Base-by-base conservation (phyloP, 2,329 filamentous ascomycete genomes). In the Aureobasidium mangrovei region DNA sequence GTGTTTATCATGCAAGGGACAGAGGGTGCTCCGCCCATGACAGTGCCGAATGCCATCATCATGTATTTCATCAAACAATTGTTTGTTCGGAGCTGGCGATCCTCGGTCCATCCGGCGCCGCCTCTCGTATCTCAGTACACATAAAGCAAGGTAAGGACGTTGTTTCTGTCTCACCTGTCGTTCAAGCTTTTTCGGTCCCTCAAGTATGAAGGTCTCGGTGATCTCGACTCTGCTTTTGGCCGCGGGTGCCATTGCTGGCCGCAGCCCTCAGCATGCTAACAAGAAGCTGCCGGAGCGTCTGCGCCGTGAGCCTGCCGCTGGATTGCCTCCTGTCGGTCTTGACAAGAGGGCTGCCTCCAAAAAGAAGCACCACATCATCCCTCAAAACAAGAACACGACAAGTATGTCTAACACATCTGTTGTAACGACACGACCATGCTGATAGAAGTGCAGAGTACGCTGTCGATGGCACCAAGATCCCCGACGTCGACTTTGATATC, bases 351-450 rank as follows among this genome's bases (percentile, higher is more conserved):
- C 38, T 18, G 24, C 56, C n/a, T 26, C 38, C 12, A 44, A 53
- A 35, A 45, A 42, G 31, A 54, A 49, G 18, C 41, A 58, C 8
- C 56, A 60, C 12, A 65, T 74, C 27, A 69, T 75, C 55, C 69
- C 69, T 1, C 72, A 72, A 60, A 74, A 67, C 49, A 63, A 62
- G 8, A 68, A 69, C 55, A 72, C 70, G n/a, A 66, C 66, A 32
- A 85, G 59, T 59, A 41, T 33, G 57, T 47, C 27, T 24, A 18
- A n/a, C 6, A 24, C 7, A 4, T 32, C 4, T 45, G 27, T 9
- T 31, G 42, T 45, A 18, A 7, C 24, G 9, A 18, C 8, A 12
- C 12, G 18, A 39, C 2, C 12, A 39, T 51, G n/a, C 38, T 52
- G 9, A 40, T 24, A 10, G 9, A n/a, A 4, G 8, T 9, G 7